Percentiles rank a stretch among this genome's conserved stretches.
Evolutionary conservation across 495 filamentous ascomycete genomes (phyloP).

Genomic region (Penicillium arizonense): DNA sequence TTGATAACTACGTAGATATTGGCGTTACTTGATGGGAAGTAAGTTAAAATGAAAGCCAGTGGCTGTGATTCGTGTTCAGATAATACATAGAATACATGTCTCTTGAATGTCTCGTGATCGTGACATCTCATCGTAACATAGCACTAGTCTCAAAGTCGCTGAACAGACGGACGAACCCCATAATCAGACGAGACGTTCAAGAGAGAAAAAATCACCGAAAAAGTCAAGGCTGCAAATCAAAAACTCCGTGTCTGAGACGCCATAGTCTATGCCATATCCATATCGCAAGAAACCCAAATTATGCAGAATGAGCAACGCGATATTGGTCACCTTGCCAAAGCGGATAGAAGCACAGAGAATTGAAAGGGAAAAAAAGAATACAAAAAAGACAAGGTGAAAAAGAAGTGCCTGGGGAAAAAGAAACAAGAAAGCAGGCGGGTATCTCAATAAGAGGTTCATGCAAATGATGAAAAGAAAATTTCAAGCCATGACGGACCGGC

Average conservation of each 20-base stretch:
- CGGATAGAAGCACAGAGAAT: slow-evolving; percentile 9
- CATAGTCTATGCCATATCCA: slow-evolving; percentile 39
- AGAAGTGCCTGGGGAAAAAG: slow-evolving; percentile 7
- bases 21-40: not conserved
- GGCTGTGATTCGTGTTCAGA: slow-evolving; percentile 17
- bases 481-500: slow-evolving; percentile 41
- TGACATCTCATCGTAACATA: slow-evolving; percentile 11
- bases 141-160: not conserved
- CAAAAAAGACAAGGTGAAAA: slow-evolving; percentile 11
- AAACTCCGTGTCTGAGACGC: slow-evolving; percentile 36
- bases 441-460: slow-evolving; percentile 17
- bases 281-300: slow-evolving; percentile 10
- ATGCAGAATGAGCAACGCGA: slow-evolving; percentile 4
- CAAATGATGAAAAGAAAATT: slow-evolving; percentile 10
- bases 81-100: slow-evolving; percentile 33
- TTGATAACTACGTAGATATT: not conserved
- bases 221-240: slow-evolving; percentile 10
- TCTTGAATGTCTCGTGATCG: slow-evolving; percentile 24
- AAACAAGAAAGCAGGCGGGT: slow-evolving; percentile 19
- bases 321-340: not conserved
- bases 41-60: not conserved
- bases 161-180: slow-evolving; percentile 4
- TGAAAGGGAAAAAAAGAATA: slow-evolving; percentile 9
- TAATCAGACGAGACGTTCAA: slow-evolving; percentile 16
- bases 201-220: slow-evolving; percentile 14